Percentiles rank a stretch among this genome's conserved stretches.
These are phyloP conservation scores for Thelonectria discophora DNA, from an alignment of 2,329 filamentous ascomycete genomes.

Conservation along the genomic window DNA sequence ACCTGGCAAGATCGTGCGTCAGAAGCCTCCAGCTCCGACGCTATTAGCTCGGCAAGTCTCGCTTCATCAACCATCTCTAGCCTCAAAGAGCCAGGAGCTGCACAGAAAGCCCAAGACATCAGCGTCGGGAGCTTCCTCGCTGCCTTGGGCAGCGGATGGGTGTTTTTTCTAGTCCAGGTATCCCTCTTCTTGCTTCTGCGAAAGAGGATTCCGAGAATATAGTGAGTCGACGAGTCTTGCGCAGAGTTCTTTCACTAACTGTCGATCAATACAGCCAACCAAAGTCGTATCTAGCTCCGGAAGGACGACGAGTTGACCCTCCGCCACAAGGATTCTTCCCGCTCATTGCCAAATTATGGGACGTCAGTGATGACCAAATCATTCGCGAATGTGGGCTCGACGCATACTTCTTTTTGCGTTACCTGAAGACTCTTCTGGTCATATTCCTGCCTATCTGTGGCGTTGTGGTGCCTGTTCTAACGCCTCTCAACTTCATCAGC, in stretches of 20 bases:
- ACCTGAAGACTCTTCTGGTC: conserved; percentile 78
- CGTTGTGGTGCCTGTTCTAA: conserved; percentile 82
- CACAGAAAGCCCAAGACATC: conserved; percentile 49
- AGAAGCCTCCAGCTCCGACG: not conserved
- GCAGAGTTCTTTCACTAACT: conserved; percentile 17
- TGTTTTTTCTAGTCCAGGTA: conserved; percentile 71
- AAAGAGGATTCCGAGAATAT: conserved; percentile 82
- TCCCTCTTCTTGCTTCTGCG: conserved; percentile 79
- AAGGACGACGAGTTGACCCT: conserved; percentile 80
- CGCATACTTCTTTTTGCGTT: conserved; percentile 96
- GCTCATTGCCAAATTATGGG: conserved; percentile 67
- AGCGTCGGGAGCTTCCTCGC: conserved; percentile 64
- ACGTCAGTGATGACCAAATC: conserved; percentile 78
- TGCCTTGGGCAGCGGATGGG: conserved; percentile 68
- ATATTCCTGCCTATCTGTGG: conserved; percentile 87
- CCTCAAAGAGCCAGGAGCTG: too few species aligned
- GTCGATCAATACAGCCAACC: conserved; percentile 67
- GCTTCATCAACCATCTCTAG: too few species aligned
- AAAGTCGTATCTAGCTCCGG: conserved; percentile 85
- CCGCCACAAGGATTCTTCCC: conserved; percentile 67
- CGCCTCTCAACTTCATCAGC: conserved; percentile 83
- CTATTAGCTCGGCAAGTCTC: not conserved
- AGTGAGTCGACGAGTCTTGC: conserved; percentile 62
- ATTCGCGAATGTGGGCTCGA: conserved; percentile 96
- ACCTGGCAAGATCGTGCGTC: not conserved